A percentile compares a stretch with the other conserved stretches of the same genome.
phyloP scores from a whole-genome alignment of 208 protist genomes.

The Balamuthia mandrillaris region DNA sequence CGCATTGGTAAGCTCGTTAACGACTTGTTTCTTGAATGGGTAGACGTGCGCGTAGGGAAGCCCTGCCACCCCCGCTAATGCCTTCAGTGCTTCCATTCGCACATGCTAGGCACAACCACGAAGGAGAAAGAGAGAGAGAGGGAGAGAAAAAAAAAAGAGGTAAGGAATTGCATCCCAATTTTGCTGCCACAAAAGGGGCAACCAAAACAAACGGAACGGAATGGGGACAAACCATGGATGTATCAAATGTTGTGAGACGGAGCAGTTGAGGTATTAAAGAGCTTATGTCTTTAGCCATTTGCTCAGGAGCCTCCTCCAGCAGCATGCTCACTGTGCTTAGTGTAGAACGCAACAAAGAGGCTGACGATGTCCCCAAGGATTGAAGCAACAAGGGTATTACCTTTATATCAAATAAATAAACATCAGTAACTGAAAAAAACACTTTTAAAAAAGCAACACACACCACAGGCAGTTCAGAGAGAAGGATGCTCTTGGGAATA shows the following conservation, averaged over 20 bases:
- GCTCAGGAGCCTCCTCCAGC: background rate
- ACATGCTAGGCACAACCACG: background rate
- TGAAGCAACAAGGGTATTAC: conserved; percentile 18
- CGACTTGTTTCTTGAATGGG: conserved; percentile 28
- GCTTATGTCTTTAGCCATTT: background rate
- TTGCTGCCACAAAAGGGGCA: background rate
- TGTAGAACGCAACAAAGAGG: background rate
- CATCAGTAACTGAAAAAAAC: background rate
- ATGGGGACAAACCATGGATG: background rate
- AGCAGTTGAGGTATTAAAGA: background rate
- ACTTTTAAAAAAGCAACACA: background rate
- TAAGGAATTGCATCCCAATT: background rate
- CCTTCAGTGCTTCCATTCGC: background rate
- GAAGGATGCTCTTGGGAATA: conserved; percentile 21
- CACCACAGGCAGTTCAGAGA: conserved; percentile 9
- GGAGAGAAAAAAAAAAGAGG: background rate
- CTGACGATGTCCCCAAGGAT: background rate
- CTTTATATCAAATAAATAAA: background rate
- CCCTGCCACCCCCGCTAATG: background rate
- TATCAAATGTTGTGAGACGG: background rate
- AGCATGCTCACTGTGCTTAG: conserved; percentile 9
- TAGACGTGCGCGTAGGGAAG: background rate
- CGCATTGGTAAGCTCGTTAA: background rate
- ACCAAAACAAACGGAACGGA: background rate
- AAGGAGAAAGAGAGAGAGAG: background rate